These are phyloP conservation scores for Cotoneaster glaucophyllus DNA, from an alignment of 306 rosid genomes.

Conservation along the genomic window DNA sequence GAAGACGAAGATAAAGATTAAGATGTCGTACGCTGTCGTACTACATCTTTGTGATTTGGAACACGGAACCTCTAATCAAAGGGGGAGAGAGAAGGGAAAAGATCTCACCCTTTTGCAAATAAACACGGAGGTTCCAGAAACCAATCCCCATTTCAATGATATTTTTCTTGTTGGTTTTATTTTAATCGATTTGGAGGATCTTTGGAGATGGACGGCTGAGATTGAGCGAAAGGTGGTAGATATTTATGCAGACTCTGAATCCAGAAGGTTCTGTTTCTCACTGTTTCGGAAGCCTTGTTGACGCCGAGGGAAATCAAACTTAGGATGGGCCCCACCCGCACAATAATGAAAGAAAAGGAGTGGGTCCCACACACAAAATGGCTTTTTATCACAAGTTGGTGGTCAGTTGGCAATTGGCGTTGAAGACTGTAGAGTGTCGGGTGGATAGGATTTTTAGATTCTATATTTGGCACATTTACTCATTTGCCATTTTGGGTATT, in stretches of 20 bases:
- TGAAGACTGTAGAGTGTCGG: neutral
- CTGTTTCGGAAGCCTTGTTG: conserved; percentile 20
- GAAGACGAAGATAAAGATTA: neutral
- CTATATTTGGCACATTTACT: neutral
- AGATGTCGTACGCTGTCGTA: neutral
- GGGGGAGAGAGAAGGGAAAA: neutral
- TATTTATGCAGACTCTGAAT: conserved; percentile 47
- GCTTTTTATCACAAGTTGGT: neutral
- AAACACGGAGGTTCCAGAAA: conserved; percentile 38
- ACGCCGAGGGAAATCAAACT: neutral
- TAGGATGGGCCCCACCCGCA: neutral
- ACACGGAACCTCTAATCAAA: conserved; percentile 21
- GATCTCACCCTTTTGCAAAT: neutral
- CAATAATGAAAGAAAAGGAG: too few species aligned
- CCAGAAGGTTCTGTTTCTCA: conserved; percentile 73
- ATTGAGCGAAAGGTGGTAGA: conserved; percentile 39
- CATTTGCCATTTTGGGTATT: neutral
- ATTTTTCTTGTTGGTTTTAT: neutral
- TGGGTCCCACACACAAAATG: neutral
- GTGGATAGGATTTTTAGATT: neutral
- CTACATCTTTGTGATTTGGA: conserved; percentile 23
- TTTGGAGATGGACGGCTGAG: conserved; percentile 49
- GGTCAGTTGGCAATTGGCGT: neutral
- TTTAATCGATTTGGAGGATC: neutral
- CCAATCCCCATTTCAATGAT: conserved; percentile 27